Base-by-base conservation (phyloP, 192 early-diverging fungal genomes). In the Linderina pennispora region DNA sequence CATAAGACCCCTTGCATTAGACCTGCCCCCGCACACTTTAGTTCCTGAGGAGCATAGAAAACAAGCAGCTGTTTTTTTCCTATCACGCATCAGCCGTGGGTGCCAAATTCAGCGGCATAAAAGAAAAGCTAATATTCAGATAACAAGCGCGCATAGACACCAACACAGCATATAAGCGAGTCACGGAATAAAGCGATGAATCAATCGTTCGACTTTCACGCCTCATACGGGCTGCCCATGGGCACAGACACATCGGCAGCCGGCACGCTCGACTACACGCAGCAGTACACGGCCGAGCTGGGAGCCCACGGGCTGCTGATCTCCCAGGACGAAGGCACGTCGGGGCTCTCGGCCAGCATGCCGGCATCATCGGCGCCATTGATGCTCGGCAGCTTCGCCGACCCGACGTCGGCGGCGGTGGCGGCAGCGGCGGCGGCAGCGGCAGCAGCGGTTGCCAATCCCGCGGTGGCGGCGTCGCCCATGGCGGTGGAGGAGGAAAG, bases 131-230 rank as follows among this genome's bases (percentile, higher is more conserved):
- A n/a, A n/a, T n/a, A n/a, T n/a, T n/a, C n/a, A n/a, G n/a, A n/a
- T n/a, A n/a, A n/a, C n/a, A n/a, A n/a, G n/a, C n/a, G n/a, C n/a
- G n/a, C n/a, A n/a, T n/a, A n/a, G n/a, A n/a, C n/a, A n/a, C n/a
- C n/a, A n/a, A n/a, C n/a, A n/a, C n/a, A n/a, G n/a, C n/a, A n/a
- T n/a, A n/a, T n/a, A n/a, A n/a, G n/a, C n/a, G n/a, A n/a, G n/a
- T n/a, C n/a, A n/a, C n/a, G n/a, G n/a, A n/a, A n/a, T n/a, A 31
- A 5, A 11, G 18, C 20, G 42, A 70, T 70, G 66, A 70, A 70
- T 48, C 66, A 62, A 34, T 39, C 60, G 43, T 70, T 70, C 38
- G 66, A 70, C 28, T 70, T 70, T 41, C 66, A 70, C 66, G 63
- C 40, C 51, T n/a, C n/a, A n/a, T 70, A 70, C 44, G 60, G 59